A percentile compares a stretch with the other conserved stretches of the same genome.
These are phyloP conservation scores for Rhodomyrtus psidioides DNA, from an alignment of 441 rosid genomes.

Conservation along the genomic window DNA sequence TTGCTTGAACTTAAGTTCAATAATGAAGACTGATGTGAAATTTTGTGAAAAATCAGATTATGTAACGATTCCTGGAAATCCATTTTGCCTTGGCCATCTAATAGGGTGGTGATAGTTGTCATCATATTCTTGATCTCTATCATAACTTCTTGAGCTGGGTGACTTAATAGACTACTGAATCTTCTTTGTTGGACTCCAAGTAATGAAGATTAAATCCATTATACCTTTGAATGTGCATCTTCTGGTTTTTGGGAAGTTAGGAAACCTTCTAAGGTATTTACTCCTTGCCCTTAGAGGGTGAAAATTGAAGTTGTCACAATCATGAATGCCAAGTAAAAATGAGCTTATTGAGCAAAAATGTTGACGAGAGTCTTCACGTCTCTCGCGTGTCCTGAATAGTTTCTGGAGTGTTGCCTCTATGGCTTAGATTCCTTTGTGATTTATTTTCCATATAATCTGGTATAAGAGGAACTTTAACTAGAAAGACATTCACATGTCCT, in stretches of 20 bases:
- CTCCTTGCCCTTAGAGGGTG: not conserved
- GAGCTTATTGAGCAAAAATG: not conserved
- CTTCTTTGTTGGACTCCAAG: not conserved
- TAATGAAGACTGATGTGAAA: not conserved
- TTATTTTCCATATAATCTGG: not conserved
- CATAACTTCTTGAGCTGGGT: not conserved
- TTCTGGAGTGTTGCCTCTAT: not conserved
- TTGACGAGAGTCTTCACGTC: not conserved
- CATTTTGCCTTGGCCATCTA: not conserved
- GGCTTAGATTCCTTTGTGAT: not conserved
- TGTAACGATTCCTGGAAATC: not conserved
- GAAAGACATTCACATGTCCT: not conserved
- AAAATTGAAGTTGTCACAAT: not conserved
- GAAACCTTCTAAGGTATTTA: not conserved
- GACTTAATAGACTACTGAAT: not conserved
- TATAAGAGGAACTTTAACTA: not conserved
- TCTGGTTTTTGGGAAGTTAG: not conserved
- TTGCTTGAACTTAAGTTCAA: not conserved
- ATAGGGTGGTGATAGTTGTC: not conserved
- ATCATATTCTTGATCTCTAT: not conserved
- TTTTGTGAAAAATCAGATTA: not conserved
- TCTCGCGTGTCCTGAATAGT: not conserved
- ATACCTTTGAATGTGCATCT: not conserved
- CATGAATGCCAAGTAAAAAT: not conserved
- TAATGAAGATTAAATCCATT: not conserved